Conservation (phyloP, 202 grass and related monocot species). For the Hordeum pubiflorum region DNA sequence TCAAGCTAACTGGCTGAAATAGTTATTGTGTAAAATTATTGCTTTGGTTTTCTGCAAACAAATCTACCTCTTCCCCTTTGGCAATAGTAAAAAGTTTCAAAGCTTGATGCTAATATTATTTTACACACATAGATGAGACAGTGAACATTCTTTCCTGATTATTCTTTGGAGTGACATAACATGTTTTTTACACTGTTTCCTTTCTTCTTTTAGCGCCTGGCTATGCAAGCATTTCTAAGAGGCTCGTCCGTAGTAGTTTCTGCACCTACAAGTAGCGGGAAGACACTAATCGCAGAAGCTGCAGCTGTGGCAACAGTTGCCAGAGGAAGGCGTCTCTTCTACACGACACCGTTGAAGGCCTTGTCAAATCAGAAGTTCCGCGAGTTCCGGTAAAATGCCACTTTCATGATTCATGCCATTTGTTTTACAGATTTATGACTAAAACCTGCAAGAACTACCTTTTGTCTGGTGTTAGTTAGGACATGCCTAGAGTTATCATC, state of each 20-base stretch:
- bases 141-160: neutral
- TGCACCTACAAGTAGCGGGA: slow-evolving; percentile 94
- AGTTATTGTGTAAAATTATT: neutral
- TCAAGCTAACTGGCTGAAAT: neutral
- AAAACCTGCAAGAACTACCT: neutral
- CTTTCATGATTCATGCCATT: slow-evolving; percentile 2
- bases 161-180: neutral
- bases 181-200: slow-evolving; percentile 23
- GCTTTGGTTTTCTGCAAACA: slow-evolving; percentile 7
- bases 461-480: neutral
- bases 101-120: neutral
- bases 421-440: neutral
- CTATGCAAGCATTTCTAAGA: slow-evolving; percentile 92
- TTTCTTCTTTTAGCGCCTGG: slow-evolving; percentile 58
- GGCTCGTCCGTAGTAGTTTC: slow-evolving; percentile 87
- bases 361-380: slow-evolving; percentile 96
- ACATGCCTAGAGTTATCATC: neutral
- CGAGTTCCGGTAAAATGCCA: slow-evolving; percentile 66
- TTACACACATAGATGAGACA: neutral
- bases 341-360: slow-evolving; percentile 94
- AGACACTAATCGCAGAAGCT: slow-evolving; percentile 93
- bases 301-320: slow-evolving; percentile 78
- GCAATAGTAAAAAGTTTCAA: neutral
- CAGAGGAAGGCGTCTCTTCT: slow-evolving; percentile 80
- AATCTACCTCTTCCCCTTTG: neutral